Evolutionary conservation across 2,329 filamentous ascomycete genomes (phyloP), one percentile per base, ranked within the genome.

Genomic region (Aspergillus sp.): DNA sequence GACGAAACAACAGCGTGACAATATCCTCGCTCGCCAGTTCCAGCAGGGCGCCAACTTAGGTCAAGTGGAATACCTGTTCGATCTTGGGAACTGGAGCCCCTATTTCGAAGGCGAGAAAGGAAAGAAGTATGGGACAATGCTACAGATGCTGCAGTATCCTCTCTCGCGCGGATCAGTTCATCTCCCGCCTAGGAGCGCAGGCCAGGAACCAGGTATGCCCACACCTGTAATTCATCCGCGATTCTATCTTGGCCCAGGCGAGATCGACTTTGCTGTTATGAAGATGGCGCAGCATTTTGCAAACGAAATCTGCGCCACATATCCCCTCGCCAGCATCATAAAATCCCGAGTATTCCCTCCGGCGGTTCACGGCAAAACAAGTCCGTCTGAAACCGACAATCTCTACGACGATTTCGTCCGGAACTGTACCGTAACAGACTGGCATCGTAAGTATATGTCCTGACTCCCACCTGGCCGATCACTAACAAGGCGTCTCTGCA

Each of bases 71-170:
- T 81, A 73, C 50, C 70, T 80, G 23, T 79, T 81, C 29, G 76
- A 79, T 40, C 63, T 76, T 1, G 77, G 77, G 3, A 78, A 79
- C 52, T 79, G 74, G 71, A 79, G 69, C 50, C 66, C 76, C 45
- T 65, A 57, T 66, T 77, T 63, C 45, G 60, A 31, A 49, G 66
- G 49, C 44, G 66, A 56, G 52, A 63, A 42, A 0, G 68, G 64
- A 2, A 80, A 76, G 54, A 74, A 72, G 50, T 80, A 81, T 51
- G 77, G 69, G 7, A 79, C 76, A 2, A 73, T 81, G 68, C 57
- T 81, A 0, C 74, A 76, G 52, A 76, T 81, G 53, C 64, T 82
- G 1, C 78, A 81, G 54, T 80, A 81, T 61, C 79, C 80, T 0
- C 79, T 79, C 25, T 76, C 77, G 0, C 66, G 71, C 3, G 80